These are phyloP conservation scores for Aspergillus costaricaensis DNA, from an alignment of 2,329 filamentous ascomycete species.

Conservation along the genomic window DNA sequence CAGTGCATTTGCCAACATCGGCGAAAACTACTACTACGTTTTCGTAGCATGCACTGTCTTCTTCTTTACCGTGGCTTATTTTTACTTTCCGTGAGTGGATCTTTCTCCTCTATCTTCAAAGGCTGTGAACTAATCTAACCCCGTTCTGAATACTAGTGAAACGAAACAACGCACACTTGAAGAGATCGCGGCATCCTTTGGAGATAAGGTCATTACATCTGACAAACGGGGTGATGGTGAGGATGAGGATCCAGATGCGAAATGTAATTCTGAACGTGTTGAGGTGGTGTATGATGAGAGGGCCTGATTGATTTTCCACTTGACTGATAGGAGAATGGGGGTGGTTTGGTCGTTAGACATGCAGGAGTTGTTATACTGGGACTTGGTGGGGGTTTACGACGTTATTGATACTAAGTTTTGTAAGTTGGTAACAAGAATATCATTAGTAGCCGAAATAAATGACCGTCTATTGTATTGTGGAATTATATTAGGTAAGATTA, in stretches of 20 bases:
- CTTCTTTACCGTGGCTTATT: constrained; percentile 55
- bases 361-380: too few relatives aligned
- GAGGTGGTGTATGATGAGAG: constrained; percentile 19
- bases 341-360: neutral
- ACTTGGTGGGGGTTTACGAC: too few relatives aligned
- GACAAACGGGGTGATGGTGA: constrained; percentile 32
- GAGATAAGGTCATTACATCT: constrained; percentile 46
- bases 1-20: constrained; percentile 58
- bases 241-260: constrained; percentile 27
- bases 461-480: too few relatives aligned
- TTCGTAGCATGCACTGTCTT: constrained; percentile 57
- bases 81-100: constrained; percentile 54
- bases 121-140: neutral
- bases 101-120: neutral
- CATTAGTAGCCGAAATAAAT: too few relatives aligned
- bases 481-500: too few relatives aligned
- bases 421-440: too few relatives aligned
- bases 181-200: constrained; percentile 53
- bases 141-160: constrained; percentile 36
- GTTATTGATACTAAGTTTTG: too few relatives aligned
- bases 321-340: neutral
- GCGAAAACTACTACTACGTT: constrained; percentile 64
- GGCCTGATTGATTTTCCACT: neutral
- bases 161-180: constrained; percentile 53
- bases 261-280: constrained; percentile 17